Conservation (phyloP, 2,329 filamentous ascomycete species). For the Exophiala lecanii-corni region DNA sequence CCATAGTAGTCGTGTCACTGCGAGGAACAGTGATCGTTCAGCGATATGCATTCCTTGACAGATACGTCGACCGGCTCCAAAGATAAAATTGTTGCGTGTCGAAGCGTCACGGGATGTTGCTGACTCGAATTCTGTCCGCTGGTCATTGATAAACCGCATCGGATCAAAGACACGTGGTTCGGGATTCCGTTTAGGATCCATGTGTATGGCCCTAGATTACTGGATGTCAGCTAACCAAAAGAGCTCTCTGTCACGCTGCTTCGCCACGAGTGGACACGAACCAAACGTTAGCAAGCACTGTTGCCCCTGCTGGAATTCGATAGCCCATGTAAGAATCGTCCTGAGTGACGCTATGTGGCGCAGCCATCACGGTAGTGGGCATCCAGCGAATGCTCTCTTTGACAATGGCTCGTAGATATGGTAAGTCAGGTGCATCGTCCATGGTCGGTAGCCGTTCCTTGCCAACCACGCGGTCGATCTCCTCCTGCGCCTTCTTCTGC, state of each 20-base stretch:
- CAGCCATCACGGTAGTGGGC: conserved; percentile 34
- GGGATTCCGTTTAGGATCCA: conserved; percentile 26
- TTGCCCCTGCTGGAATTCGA: conserved; percentile 22
- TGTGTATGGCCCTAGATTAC: conserved; percentile 26
- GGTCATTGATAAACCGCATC: conserved; percentile 28
- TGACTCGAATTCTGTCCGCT: conserved; percentile 30
- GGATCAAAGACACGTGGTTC: conserved; percentile 32
- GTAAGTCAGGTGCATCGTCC: conserved; percentile 46
- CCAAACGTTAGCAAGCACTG: conserved; percentile 25
- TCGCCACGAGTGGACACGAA: conserved; percentile 28
- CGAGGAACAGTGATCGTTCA: conserved; percentile 29
- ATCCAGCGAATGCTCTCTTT: conserved; percentile 56
- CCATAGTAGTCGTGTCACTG: conserved; percentile 30
- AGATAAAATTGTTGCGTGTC: conserved; percentile 29
- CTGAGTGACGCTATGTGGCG: conserved; percentile 22
- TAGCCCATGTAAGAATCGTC: conserved; percentile 25
- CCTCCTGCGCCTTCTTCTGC: conserved; percentile 43
- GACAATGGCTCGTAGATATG: conserved; percentile 50
- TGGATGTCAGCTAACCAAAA: conserved; percentile 27
- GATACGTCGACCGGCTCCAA: conserved; percentile 30
- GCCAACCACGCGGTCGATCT: conserved; percentile 49
- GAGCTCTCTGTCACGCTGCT: too few relatives aligned
- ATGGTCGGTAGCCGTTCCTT: conserved; percentile 43
- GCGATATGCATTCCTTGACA: conserved; percentile 34
- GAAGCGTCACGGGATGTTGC: conserved; percentile 29